Evolutionary conservation across 257 asterid species (phyloP).

Genomic region (Salvia hispanica): DNA sequence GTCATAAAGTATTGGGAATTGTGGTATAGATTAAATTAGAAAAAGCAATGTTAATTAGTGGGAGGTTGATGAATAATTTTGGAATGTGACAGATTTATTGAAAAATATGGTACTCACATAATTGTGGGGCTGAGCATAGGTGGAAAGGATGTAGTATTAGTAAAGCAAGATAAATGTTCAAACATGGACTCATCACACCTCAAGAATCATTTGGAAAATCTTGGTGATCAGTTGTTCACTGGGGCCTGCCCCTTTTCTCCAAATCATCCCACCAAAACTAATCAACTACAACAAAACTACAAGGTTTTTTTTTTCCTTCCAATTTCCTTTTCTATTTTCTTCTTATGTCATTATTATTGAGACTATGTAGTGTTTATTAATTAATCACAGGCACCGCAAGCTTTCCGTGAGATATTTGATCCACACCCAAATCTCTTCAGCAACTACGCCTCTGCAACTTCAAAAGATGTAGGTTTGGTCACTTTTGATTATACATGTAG

Average conservation of each 20-base stretch:
- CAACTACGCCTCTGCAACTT: constrained; percentile 50
- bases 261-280: constrained; percentile 39
- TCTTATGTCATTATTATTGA: no score
- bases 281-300: constrained; percentile 41
- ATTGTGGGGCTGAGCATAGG: constrained; percentile 89
- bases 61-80: constrained; percentile 21
- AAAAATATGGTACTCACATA: constrained; percentile 90
- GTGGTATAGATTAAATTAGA: no score
- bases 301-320: constrained; percentile 43
- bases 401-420: constrained; percentile 72
- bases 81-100: constrained; percentile 72
- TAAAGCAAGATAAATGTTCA: constrained; percentile 75
- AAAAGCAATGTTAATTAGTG: background rate
- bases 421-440: constrained; percentile 53
- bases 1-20: no score
- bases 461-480: constrained; percentile 70
- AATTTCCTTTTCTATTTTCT: background rate
- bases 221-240: constrained; percentile 76
- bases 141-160: constrained; percentile 80
- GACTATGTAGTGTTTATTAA: no score
- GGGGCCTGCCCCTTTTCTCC: constrained; percentile 75
- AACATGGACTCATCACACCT: constrained; percentile 71
- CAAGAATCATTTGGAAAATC: constrained; percentile 69
- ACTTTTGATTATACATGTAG: background rate
- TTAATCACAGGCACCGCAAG: constrained; percentile 60